These are phyloP conservation scores for Mallotus repandus DNA, from an alignment of 441 rosid species.

Conservation along the genomic window DNA sequence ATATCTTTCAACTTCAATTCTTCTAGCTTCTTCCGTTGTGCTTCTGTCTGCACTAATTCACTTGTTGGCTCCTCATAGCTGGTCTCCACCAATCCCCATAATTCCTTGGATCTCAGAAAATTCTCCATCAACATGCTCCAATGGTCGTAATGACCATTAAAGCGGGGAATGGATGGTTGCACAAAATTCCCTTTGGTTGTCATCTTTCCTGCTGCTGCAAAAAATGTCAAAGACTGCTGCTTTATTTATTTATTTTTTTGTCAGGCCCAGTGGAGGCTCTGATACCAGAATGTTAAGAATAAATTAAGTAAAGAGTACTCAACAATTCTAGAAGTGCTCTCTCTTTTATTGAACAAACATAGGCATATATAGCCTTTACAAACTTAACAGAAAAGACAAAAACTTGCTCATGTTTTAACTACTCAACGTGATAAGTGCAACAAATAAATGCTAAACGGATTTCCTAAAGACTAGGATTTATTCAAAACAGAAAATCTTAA, in stretches of 20 bases:
- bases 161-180: not conserved
- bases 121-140: slow-evolving; percentile 10
- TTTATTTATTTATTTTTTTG: not conserved
- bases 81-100: not conserved
- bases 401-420: not conserved
- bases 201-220: not conserved
- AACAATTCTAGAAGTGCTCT: no score
- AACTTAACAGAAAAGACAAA: not conserved
- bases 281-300: not conserved
- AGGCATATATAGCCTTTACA: not conserved
- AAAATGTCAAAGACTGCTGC: no score
- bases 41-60: not conserved
- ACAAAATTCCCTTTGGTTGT: not conserved
- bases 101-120: not conserved
- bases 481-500: not conserved
- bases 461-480: not conserved
- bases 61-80: not conserved
- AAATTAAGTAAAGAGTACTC: not conserved
- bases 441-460: not conserved
- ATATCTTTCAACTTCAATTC: not conserved
- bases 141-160: slow-evolving; percentile 4
- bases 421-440: not conserved
- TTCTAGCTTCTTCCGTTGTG: not conserved
- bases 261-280: not conserved
- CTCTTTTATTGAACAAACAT: not conserved